Conservation (phyloP, 2,329 filamentous ascomycete genomes). For the Aspergillus sp. region DNA sequence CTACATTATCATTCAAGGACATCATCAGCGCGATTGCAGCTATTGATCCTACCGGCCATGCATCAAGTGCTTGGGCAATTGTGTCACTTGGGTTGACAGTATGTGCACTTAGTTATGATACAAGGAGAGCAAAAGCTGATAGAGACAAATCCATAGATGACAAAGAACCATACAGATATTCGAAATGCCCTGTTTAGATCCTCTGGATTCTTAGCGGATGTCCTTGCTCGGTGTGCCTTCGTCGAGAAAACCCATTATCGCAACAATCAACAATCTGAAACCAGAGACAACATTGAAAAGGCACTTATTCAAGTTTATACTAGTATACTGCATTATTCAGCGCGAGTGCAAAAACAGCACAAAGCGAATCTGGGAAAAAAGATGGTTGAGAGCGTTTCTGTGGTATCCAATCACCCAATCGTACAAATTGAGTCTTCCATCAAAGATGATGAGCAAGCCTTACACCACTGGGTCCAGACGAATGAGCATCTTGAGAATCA, state of each 20-base stretch:
- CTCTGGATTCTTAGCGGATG: conserved; percentile 10
- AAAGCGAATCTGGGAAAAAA: conserved; percentile 1
- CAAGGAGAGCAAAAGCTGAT: not conserved
- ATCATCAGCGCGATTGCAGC: conserved; percentile 5
- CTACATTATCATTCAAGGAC: conserved; percentile 11
- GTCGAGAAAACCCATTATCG: conserved; percentile 10
- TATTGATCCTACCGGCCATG: conserved; percentile 10
- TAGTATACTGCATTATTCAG: conserved; percentile 7
- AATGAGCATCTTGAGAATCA: conserved; percentile 7
- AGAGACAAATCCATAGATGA: conserved; percentile 6
- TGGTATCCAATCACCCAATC: conserved; percentile 6
- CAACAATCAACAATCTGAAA: not conserved
- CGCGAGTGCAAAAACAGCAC: conserved; percentile 2
- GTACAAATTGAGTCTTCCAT: conserved; percentile 7
- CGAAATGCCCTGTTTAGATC: conserved; percentile 10
- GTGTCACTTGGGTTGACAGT: conserved; percentile 14
- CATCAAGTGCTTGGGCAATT: conserved; percentile 12
- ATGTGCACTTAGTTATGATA: not conserved
- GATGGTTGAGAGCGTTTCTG: conserved; percentile 8
- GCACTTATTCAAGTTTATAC: conserved; percentile 7
- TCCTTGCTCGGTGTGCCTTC: conserved; percentile 6
- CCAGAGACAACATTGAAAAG: conserved; percentile 1
- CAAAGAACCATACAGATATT: conserved; percentile 6
- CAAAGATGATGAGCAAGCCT: conserved; percentile 6
- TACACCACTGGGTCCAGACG: conserved; percentile 5